Base-by-base conservation (phyloP, 208 protist genomes). In the Leishmania aethiopica region DNA sequence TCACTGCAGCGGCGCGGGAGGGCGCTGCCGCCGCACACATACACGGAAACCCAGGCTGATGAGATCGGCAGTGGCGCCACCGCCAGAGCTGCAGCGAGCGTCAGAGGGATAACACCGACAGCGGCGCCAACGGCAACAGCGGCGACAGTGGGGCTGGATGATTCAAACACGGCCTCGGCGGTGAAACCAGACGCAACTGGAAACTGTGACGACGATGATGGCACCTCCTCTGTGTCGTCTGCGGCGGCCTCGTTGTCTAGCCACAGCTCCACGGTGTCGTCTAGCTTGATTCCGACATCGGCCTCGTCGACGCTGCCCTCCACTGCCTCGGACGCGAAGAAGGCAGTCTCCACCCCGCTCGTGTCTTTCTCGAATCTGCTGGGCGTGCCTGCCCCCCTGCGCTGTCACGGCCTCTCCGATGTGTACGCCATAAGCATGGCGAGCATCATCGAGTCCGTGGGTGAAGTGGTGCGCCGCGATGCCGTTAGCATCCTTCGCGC, bases 401-500 rank as follows among this genome's bases (percentile, higher is more conserved):
- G 75, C 42, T 22, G 53, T 4, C 47, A 81, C 40, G 84, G 86
- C 57, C 80, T 64, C 40, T 60, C 78, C 11, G 62, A 86, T 19
- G 79, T 77, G 3, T 75, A 84, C 64, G 51, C 78, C 17, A 72
- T 82, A 32, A 77, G 49, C 66, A 25, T 86, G 15, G 71, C 79
- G 28, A 81, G 77, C 47, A 76, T 79, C 13, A 66, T 89, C 0
- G 82, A 79, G 49, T 73, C 85, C 4, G 77, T 87, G 0, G 79
- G 83, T 10, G 87, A 94, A 11, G 77, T 84, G 55, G 59, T 95
- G 53, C 84, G 87, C 5, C 79, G 86, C 40, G 88, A 86, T 66
- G 84, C 92, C 3, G 88, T 92, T 11, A 80, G 85, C n/a, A 80
- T 96, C 10, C 84, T 97, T 40, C 55, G 81, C 0, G 57, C 85